Evolutionary conservation across 441 rosid genomes (phyloP).

Genomic region (Viola pubescens): DNA sequence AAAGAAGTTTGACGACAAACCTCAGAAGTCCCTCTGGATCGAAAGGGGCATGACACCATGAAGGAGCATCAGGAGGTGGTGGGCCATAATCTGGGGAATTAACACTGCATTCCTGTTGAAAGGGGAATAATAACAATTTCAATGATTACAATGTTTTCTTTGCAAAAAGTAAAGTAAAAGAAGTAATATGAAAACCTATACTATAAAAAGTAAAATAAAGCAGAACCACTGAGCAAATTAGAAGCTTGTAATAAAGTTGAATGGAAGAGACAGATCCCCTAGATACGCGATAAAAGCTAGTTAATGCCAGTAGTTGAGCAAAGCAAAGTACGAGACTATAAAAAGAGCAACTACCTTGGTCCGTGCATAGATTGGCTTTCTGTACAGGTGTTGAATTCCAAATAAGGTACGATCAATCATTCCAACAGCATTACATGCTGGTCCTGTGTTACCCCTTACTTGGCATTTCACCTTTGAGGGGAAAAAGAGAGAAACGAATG

Average conservation of each 20-base stretch:
- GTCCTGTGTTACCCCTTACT: conserved; percentile 63
- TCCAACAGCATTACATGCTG: conserved; percentile 78
- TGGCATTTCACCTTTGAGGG: conserved; percentile 63
- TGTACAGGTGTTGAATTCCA: conserved; percentile 60
- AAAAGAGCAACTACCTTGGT: conserved; percentile 38
- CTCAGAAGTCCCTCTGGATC: conserved; percentile 91
- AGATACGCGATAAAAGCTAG: too few species aligned
- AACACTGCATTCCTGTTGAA: conserved; percentile 60
- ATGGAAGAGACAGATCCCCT: too few species aligned
- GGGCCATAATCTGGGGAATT: conserved; percentile 64
- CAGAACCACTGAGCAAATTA: too few species aligned
- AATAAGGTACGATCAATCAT: conserved; percentile 61
- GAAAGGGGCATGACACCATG: conserved; percentile 94
- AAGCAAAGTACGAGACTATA: too few species aligned
- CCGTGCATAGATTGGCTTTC: conserved; percentile 56
- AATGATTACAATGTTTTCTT: neutral
- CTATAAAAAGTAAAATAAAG: too few species aligned
- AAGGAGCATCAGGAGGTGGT: conserved; percentile 62
- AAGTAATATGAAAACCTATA: conserved; percentile 8
- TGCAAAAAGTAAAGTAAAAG: neutral
- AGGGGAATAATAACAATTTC: neutral
- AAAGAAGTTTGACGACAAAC: conserved; percentile 23
- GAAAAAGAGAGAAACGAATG: neutral
- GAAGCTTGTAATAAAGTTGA: too few species aligned
- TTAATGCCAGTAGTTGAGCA: too few species aligned